Evolutionary conservation across 768 basidiomycete genomes (phyloP).

Genomic region (Phlebiopsis flavidoalba): DNA sequence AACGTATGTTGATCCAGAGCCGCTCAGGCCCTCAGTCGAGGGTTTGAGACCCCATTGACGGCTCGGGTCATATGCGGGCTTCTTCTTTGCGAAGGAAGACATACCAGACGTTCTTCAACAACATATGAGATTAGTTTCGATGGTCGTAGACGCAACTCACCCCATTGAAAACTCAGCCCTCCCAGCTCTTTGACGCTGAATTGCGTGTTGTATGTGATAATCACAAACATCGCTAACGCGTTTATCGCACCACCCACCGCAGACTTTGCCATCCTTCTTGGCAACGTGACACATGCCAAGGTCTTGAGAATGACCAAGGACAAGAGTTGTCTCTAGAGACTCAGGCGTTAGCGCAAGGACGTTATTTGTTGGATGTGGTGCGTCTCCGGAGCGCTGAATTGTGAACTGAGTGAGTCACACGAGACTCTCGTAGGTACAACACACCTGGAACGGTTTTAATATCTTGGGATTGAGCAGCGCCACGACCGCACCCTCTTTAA

Average conservation of each 20-base stretch:
- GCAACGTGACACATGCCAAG: conserved; percentile 78
- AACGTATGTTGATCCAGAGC: conserved; percentile 62
- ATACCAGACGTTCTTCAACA: conserved; percentile 66
- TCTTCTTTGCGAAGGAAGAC: conserved; percentile 45
- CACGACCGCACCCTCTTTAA: conserved; percentile 86
- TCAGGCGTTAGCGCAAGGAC: conserved; percentile 86
- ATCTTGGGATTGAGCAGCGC: conserved; percentile 86
- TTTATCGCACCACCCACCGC: conserved; percentile 89
- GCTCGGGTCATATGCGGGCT: conserved; percentile 57
- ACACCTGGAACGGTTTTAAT: conserved; percentile 80
- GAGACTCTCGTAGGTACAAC: conserved; percentile 14
- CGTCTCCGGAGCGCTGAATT: conserved; percentile 42
- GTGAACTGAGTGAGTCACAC: neutral
- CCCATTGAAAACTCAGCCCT: conserved; percentile 84
- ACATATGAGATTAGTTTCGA: neutral
- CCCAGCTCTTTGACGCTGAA: conserved; percentile 65
- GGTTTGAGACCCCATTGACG: conserved; percentile 78
- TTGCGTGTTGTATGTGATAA: conserved; percentile 81
- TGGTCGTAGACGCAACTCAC: conserved; percentile 36
- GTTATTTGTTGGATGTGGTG: conserved; percentile 74
- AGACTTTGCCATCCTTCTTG: conserved; percentile 75
- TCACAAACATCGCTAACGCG: conserved; percentile 86
- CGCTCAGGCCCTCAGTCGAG: conserved; percentile 28
- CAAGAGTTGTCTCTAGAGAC: conserved; percentile 71
- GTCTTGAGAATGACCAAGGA: conserved; percentile 83